A percentile compares a stretch with the other conserved stretches of the same genome.
Conservation (phyloP, 345 rosid genomes). For the Trapa bicornis region DNA sequence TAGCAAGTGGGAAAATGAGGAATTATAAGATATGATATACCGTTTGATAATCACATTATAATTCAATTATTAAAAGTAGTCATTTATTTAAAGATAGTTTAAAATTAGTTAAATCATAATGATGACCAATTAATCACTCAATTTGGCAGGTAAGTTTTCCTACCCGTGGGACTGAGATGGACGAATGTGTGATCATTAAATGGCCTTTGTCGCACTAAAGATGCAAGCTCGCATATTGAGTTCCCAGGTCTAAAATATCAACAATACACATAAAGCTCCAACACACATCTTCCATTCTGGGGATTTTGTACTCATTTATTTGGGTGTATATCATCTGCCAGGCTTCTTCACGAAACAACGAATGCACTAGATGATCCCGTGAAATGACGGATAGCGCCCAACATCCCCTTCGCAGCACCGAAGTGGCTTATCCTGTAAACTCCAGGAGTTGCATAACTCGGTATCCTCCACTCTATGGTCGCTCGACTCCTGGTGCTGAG, state of each 20-base stretch:
- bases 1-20: too few species aligned
- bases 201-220: background rate
- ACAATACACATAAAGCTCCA: background rate
- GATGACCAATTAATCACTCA: too few species aligned
- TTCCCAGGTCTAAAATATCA: background rate
- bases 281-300: background rate
- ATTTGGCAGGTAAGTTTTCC: too few species aligned
- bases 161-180: too few species aligned
- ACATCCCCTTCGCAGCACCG: slow-evolving; percentile 48
- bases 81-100: too few species aligned
- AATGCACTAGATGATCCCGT: slow-evolving; percentile 69
- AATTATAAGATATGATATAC: too few species aligned
- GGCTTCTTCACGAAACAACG: slow-evolving; percentile 22
- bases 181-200: too few species aligned
- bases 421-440: slow-evolving; percentile 74
- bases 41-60: too few species aligned
- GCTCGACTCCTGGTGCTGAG: slow-evolving; percentile 61
- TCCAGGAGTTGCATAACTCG: slow-evolving; percentile 50
- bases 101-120: too few species aligned
- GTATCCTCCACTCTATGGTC: slow-evolving; percentile 83
- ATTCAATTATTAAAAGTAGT: too few species aligned
- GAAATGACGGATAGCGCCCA: slow-evolving; percentile 48
- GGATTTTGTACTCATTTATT: background rate
- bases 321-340: background rate
- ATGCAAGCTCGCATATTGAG: background rate